A percentile compares a stretch with the other conserved stretches of the same genome.
Conservation (phyloP, 163 green algal species). For the Chlamydomonas reinhardtii region DNA sequence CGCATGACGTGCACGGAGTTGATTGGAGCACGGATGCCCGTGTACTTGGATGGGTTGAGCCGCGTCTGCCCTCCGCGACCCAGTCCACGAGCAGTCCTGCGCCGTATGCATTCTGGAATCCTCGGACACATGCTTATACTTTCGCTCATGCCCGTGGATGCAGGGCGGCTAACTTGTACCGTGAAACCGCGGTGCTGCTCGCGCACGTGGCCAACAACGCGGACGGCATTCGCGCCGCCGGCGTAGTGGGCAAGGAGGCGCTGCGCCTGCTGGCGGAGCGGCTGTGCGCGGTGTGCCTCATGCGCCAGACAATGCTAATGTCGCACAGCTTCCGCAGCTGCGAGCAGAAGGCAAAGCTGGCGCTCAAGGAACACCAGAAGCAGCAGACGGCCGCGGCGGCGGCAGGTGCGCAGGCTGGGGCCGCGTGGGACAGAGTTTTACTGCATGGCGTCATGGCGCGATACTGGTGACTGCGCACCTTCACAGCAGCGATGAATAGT, state of each 20-base stretch:
- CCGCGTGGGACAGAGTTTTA: too few relatives aligned
- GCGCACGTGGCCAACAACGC: background rate
- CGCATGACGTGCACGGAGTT: too few relatives aligned
- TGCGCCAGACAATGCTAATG: conserved; percentile 32
- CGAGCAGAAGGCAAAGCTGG: background rate
- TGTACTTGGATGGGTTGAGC: too few relatives aligned
- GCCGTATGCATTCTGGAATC: too few relatives aligned
- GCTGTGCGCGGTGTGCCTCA: conserved; percentile 40
- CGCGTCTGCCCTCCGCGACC: too few relatives aligned
- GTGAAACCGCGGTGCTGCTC: conserved; percentile 44
- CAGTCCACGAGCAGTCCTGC: too few relatives aligned
- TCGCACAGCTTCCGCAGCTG: background rate
- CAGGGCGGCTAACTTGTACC: conserved; percentile 13
- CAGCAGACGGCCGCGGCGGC: conserved; percentile 22
- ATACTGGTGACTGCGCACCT: too few relatives aligned
- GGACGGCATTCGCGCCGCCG: conserved; percentile 4
- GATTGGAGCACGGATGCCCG: too few relatives aligned
- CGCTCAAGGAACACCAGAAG: conserved; percentile 24
- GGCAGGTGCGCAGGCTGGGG: background rate
- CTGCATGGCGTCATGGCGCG: too few relatives aligned
- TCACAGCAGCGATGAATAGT: too few relatives aligned
- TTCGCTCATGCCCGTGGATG: background rate
- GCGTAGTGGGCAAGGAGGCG: conserved; percentile 45
- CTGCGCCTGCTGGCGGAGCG: conserved; percentile 55
- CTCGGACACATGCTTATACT: too few relatives aligned